These are phyloP conservation scores for Ustanciosporium gigantosporum DNA, from an alignment of 1,284 basidiomycete species.

Conservation along the genomic window DNA sequence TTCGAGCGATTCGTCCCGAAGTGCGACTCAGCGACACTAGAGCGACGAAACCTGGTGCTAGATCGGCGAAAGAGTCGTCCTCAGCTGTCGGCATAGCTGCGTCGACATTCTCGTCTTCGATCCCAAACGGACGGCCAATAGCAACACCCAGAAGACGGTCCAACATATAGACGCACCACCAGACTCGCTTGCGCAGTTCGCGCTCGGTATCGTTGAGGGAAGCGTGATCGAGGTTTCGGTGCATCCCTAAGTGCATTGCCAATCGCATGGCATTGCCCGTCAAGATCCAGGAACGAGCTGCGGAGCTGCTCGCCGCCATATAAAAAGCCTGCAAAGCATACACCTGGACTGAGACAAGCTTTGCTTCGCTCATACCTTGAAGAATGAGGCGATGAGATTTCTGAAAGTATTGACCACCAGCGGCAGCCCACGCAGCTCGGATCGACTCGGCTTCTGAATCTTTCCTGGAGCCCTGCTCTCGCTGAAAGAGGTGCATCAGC, in stretches of 20 bases:
- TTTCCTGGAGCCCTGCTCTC: too few relatives aligned
- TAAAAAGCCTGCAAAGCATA: constrained; percentile 11
- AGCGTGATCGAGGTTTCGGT: constrained; percentile 1
- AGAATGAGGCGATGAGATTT: too few relatives aligned
- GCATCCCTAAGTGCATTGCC: constrained; percentile 7
- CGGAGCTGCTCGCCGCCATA: constrained; percentile 1
- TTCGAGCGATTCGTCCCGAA: constrained; percentile 1
- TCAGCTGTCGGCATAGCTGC: neutral
- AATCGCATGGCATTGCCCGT: constrained; percentile 5
- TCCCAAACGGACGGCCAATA: constrained; percentile 4
- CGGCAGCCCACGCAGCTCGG: too few relatives aligned
- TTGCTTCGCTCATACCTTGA: too few relatives aligned
- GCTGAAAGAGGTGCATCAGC: too few relatives aligned
- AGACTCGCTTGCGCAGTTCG: constrained; percentile 3
- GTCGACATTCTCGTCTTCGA: constrained; percentile 10
- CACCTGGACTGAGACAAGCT: constrained; percentile 4
- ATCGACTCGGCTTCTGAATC: too few relatives aligned
- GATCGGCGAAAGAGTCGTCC: neutral
- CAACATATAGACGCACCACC: constrained; percentile 11
- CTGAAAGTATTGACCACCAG: too few relatives aligned
- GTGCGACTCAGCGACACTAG: constrained; percentile 1
- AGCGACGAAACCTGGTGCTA: neutral
- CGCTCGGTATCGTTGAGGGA: neutral
- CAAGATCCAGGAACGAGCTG: constrained; percentile 6
- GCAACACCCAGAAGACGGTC: constrained; percentile 4